Evolutionary conservation across 192 early-diverging fungal genomes (phyloP).

Genomic region (Phycomyces nitens): DNA sequence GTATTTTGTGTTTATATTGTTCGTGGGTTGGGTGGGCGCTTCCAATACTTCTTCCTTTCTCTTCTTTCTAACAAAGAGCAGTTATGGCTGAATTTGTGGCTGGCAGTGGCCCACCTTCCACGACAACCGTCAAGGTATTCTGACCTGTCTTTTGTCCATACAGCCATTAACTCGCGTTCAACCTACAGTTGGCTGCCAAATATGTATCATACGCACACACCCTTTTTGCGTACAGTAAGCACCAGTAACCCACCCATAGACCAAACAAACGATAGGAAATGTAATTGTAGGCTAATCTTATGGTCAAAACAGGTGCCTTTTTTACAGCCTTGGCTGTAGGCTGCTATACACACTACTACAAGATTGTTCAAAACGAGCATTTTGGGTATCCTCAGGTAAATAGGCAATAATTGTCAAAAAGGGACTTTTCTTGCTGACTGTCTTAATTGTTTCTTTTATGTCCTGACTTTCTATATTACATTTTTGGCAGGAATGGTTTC

Average conservation of each 20-base stretch:
- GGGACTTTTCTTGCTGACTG: too few relatives aligned
- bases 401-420: too few relatives aligned
- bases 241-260: background rate
- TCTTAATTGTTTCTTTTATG: slow-evolving; percentile 15
- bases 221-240: slow-evolving; percentile 23
- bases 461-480: slow-evolving; percentile 4
- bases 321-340: slow-evolving; percentile 60
- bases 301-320: slow-evolving; percentile 52
- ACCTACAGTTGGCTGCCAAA: slow-evolving; percentile 14
- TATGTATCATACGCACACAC: slow-evolving; percentile 23
- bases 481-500: slow-evolving; percentile 64
- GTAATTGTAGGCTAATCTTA: too few relatives aligned
- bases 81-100: background rate
- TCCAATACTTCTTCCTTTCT: background rate
- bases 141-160: too few relatives aligned
- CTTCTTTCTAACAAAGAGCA: background rate
- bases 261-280: background rate
- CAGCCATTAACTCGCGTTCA: background rate
- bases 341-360: slow-evolving; percentile 74
- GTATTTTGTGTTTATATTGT: too few relatives aligned
- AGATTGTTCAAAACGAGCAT: slow-evolving; percentile 76
- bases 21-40: background rate
- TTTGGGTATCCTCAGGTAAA: slow-evolving; percentile 72
- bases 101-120: background rate
- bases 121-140: background rate